Conservation (phyloP, 208 protist species). For the Crithidia fasciculata region DNA sequence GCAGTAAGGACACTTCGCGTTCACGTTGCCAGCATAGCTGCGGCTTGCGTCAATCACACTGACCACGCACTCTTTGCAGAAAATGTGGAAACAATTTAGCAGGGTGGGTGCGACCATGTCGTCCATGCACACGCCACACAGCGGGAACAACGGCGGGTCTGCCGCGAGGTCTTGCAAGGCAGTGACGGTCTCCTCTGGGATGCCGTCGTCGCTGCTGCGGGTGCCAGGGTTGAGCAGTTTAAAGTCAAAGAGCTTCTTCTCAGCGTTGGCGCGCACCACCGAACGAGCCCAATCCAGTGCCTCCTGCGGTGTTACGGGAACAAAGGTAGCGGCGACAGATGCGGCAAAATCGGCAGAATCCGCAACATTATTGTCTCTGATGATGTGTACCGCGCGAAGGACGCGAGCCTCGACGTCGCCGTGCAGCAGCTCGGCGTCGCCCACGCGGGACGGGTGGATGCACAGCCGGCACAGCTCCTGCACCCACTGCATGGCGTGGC, state of each 20-base stretch:
- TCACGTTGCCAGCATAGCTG: constrained; percentile 31
- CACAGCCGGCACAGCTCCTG: constrained; percentile 47
- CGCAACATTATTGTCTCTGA: neutral
- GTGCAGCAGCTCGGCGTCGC: constrained; percentile 20
- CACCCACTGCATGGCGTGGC: constrained; percentile 50
- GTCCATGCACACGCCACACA: constrained; percentile 58
- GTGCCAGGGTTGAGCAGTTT: neutral
- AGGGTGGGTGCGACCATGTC: constrained; percentile 50
- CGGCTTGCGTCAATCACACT: constrained; percentile 40
- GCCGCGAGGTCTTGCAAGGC: constrained; percentile 37
- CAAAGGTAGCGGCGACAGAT: constrained; percentile 28
- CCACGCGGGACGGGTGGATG: constrained; percentile 38
- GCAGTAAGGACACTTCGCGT: constrained; percentile 49
- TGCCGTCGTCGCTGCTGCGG: neutral
- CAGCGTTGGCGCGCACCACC: constrained; percentile 1
- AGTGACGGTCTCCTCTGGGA: constrained; percentile 39
- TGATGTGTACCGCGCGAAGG: neutral
- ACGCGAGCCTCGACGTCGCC: constrained; percentile 18
- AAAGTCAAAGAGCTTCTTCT: no score
- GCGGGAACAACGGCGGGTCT: constrained; percentile 42
- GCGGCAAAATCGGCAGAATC: neutral
- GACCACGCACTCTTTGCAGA: constrained; percentile 65
- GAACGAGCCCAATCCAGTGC: constrained; percentile 39
- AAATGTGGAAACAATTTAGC: constrained; percentile 61
- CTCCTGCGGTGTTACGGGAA: constrained; percentile 36